These are phyloP conservation scores for Ligustrum vulgare DNA, from an alignment of 257 asterid species.

Conservation along the genomic window DNA sequence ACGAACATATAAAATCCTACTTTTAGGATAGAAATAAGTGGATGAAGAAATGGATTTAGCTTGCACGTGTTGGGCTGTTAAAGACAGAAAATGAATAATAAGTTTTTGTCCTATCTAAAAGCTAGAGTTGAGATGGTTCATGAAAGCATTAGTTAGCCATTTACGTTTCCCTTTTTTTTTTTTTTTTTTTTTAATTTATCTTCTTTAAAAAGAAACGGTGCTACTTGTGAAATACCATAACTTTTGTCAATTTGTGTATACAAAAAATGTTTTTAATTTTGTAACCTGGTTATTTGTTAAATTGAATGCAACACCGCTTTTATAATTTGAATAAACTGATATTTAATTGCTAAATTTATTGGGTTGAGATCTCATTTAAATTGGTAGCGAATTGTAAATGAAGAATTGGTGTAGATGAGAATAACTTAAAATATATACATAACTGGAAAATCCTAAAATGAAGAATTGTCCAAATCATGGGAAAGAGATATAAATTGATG, in stretches of 20 bases:
- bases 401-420: too few species aligned
- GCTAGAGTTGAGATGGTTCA: not conserved
- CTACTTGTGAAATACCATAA: not conserved
- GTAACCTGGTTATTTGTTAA: not conserved
- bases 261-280: too few species aligned
- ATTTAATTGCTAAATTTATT: not conserved
- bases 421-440: too few species aligned
- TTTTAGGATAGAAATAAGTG: too few species aligned
- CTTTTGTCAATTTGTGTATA: too few species aligned
- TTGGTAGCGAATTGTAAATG: conserved; percentile 24
- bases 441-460: too few species aligned
- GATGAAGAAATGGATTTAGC: not conserved
- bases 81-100: not conserved
- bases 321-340: not conserved
- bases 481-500: not conserved
- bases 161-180: not conserved
- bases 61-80: not conserved
- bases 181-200: too few species aligned
- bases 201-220: not conserved
- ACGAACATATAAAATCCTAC: too few species aligned
- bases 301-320: not conserved
- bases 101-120: not conserved
- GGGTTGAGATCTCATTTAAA: not conserved
- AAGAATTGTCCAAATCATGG: too few species aligned
- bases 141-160: not conserved